Conservation (phyloP, 2,329 filamentous ascomycete genomes). For the Colletotrichum sp. region DNA sequence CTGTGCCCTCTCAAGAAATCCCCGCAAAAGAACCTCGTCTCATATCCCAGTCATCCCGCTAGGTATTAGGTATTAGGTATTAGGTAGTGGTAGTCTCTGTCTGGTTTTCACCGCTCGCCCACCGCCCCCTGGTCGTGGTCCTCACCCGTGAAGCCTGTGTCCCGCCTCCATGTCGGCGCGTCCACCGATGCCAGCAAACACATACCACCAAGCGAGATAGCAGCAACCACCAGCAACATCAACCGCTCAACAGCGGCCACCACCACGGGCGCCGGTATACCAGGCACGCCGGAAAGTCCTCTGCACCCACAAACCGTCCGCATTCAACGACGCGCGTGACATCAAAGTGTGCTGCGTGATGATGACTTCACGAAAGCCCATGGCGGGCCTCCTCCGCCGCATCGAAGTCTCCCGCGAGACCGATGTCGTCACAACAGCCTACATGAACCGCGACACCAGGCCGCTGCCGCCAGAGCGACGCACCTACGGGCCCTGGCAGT, state of each 20-base stretch:
- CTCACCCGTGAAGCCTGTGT: background rate
- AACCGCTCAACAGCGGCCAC: background rate
- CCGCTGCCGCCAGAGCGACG: constrained; percentile 32
- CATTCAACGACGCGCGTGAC: background rate
- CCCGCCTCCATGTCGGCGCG: background rate
- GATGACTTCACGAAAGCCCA: background rate
- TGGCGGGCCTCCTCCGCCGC: constrained; percentile 15
- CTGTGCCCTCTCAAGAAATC: background rate
- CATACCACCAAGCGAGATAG: background rate
- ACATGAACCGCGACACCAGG: constrained; percentile 32
- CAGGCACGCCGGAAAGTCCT: background rate
- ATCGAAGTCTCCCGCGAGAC: constrained; percentile 28
- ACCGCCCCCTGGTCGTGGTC: background rate
- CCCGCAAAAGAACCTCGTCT: background rate
- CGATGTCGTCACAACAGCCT: constrained; percentile 27
- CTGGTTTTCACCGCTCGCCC: background rate
- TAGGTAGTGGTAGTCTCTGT: background rate
- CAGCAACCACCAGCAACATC: background rate
- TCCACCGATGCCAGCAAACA: background rate
- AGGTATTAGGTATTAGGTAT: background rate
- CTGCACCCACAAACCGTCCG: background rate
- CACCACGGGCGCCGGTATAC: background rate
- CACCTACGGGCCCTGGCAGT: constrained; percentile 35
- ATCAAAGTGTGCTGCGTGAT: background rate
- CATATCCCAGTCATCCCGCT: background rate